Evolutionary conservation across 2,329 filamentous ascomycete genomes (phyloP).

Genomic region (Claviceps purpurea): DNA sequence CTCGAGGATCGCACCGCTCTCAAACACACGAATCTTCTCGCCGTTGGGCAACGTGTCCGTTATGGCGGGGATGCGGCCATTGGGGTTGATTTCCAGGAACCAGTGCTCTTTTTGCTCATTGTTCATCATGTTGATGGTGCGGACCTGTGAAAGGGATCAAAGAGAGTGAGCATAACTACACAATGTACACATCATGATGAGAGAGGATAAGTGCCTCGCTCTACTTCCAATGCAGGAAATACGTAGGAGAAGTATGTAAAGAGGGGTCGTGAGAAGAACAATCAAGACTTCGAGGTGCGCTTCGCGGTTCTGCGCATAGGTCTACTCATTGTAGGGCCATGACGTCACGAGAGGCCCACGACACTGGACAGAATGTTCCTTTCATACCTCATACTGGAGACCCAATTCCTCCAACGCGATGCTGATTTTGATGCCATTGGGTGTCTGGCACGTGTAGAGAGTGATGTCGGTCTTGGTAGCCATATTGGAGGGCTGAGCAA

Average conservation of each 20-base stretch:
- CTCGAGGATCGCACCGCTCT: constrained; percentile 71
- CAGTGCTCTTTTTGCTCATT: constrained; percentile 73
- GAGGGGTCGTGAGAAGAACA: not conserved
- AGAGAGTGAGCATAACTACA: not conserved
- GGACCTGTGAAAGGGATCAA: constrained; percentile 20
- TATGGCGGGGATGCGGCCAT: constrained; percentile 78
- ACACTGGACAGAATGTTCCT: too few relatives aligned
- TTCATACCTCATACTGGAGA: constrained; percentile 64
- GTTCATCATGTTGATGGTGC: constrained; percentile 56
- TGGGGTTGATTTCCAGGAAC: constrained; percentile 88
- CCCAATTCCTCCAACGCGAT: constrained; percentile 78
- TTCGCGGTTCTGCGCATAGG: too few relatives aligned
- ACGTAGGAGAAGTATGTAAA: not conserved
- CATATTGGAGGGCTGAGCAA: not conserved
- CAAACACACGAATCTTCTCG: constrained; percentile 62
- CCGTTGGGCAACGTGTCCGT: constrained; percentile 69
- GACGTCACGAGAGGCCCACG: not conserved
- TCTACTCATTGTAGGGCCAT: too few relatives aligned
- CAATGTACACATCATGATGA: too few relatives aligned
- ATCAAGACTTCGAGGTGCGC: not conserved
- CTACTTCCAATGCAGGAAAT: too few relatives aligned
- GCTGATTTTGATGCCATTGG: constrained; percentile 82
- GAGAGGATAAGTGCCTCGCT: too few relatives aligned
- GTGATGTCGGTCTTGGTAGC: constrained; percentile 46
- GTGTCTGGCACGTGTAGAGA: constrained; percentile 70